Base-by-base conservation (phyloP, 768 basidiomycete genomes). In the Leccinum truebloodii region DNA sequence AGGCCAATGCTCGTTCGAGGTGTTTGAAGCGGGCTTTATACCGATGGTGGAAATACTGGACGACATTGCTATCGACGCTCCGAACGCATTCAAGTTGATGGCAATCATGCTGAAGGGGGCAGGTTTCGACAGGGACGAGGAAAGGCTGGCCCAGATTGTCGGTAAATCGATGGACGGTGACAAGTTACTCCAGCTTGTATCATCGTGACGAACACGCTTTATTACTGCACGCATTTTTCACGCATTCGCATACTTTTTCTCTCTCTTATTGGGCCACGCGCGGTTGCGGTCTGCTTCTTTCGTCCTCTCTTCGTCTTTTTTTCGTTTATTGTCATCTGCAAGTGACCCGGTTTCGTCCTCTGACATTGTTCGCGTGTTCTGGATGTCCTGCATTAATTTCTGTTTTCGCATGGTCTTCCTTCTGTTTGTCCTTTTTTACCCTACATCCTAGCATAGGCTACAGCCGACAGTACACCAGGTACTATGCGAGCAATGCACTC, bases 31-130 rank as follows among this genome's bases (percentile, higher is more conserved):
- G 60, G 92, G 93, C 14, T 86, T 96, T 72, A 70, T 70, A 51
- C 80, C 83, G 1, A 80, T 85, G 54, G 85, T 88, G 28, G 92
- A 94, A 74, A 75, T 87, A 58, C 81, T 98, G 67, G 93, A 94
- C 67, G 95, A 98, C 70, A 83, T 95, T 59, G 87, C 89, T 32
- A 88, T 95, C 66, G 95, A 98, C 72, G 90, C 90, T 51, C 95
- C 96, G 9, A 88, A 88, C 69, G 96, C 94, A 0, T 88, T 89
- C 77, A 73, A 81, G 48, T 83, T 87, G 60, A 86, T 93, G 72
- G 91, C 86, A 13, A 78, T 84, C 60, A 85, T 96, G 78, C 75
- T 96, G 59, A 86, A 83, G 71, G 87, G 86, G 34, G 83, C 88
- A 18, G 81, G 80, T 28, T 75, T 95, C 54, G 76, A 79, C 64